Evolutionary conservation across 495 filamentous ascomycete species (phyloP).

Genomic region (Penicillium coprophilum): DNA sequence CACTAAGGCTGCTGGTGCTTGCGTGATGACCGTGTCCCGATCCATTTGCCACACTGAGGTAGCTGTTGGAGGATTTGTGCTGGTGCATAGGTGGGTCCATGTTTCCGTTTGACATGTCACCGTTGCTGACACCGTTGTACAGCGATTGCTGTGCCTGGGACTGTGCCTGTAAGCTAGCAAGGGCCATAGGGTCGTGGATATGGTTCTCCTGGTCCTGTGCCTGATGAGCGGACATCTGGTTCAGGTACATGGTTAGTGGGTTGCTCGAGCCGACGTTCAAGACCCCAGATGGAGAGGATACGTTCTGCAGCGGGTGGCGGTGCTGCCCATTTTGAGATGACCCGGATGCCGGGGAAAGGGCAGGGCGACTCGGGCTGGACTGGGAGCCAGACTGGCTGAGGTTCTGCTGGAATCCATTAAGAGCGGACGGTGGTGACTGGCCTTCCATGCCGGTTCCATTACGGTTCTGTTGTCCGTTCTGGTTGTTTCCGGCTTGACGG

Average conservation of each 20-base stretch:
- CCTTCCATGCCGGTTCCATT: constrained; percentile 51
- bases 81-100: constrained; percentile 49
- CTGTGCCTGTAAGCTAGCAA: constrained; percentile 62
- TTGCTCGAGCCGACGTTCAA: constrained; percentile 81
- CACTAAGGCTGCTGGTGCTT: constrained; percentile 60
- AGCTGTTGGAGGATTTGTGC: constrained; percentile 57
- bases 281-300: constrained; percentile 64
- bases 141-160: constrained; percentile 57
- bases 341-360: constrained; percentile 54
- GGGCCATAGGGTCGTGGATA: constrained; percentile 48
- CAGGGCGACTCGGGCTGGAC: constrained; percentile 66
- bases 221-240: constrained; percentile 78
- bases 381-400: constrained; percentile 62
- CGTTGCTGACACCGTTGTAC: constrained; percentile 49
- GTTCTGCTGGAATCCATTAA: constrained; percentile 51
- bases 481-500: constrained; percentile 65
- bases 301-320: constrained; percentile 51
- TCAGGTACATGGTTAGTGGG: constrained; percentile 91
- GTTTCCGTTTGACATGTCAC: constrained; percentile 58
- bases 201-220: constrained; percentile 61
- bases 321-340: constrained; percentile 55
- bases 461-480: constrained; percentile 54
- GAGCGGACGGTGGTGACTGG: constrained; percentile 58
- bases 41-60: constrained; percentile 65
- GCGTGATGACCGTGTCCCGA: constrained; percentile 49